These are phyloP conservation scores for Tetrapisispora namnaoensis DNA, from an alignment of 805 yeast genomes.

Conservation along the genomic window DNA sequence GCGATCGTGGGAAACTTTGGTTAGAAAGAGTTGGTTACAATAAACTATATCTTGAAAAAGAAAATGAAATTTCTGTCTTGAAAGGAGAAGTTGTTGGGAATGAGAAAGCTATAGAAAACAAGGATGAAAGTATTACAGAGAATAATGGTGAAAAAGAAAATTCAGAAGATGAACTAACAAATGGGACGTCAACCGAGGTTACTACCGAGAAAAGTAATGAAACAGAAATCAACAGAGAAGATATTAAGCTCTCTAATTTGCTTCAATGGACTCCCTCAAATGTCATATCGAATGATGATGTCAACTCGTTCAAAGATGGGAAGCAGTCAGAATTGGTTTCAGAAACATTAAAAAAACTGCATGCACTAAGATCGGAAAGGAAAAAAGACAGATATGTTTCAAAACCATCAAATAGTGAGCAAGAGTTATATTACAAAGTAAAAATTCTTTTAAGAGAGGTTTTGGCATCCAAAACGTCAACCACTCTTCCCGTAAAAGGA, in stretches of 20 bases:
- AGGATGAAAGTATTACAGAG: constrained; percentile 1
- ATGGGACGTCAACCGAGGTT: constrained; percentile 6
- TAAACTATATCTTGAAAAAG: constrained; percentile 17
- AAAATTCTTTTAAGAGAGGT: constrained; percentile 40
- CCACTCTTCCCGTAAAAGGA: constrained; percentile 22
- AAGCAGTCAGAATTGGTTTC: constrained; percentile 36
- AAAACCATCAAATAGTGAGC: constrained; percentile 38
- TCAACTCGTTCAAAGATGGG: constrained; percentile 37
- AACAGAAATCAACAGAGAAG: not conserved
- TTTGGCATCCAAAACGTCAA: constrained; percentile 28
- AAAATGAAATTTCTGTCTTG: constrained; percentile 10
- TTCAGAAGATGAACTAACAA: not conserved
- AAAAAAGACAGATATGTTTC: constrained; percentile 17
- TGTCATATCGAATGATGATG: constrained; percentile 42
- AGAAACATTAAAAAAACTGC: constrained; percentile 38
- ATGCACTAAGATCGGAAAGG: constrained; percentile 41
- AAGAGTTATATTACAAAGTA: constrained; percentile 33
- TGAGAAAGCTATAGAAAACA: constrained; percentile 2
- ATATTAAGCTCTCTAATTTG: constrained; percentile 33
- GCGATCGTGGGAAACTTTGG: constrained; percentile 44
- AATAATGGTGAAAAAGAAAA: constrained; percentile 2
- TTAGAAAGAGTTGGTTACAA: constrained; percentile 43
- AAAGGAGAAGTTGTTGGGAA: constrained; percentile 7
- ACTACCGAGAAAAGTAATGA: constrained; percentile 2
- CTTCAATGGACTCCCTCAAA: constrained; percentile 43